Percentiles rank a stretch among this genome's conserved stretches.
These are phyloP conservation scores for Actinomortierella wolfii DNA, from an alignment of 371 early-diverging fungal genomes.

Conservation along the genomic window DNA sequence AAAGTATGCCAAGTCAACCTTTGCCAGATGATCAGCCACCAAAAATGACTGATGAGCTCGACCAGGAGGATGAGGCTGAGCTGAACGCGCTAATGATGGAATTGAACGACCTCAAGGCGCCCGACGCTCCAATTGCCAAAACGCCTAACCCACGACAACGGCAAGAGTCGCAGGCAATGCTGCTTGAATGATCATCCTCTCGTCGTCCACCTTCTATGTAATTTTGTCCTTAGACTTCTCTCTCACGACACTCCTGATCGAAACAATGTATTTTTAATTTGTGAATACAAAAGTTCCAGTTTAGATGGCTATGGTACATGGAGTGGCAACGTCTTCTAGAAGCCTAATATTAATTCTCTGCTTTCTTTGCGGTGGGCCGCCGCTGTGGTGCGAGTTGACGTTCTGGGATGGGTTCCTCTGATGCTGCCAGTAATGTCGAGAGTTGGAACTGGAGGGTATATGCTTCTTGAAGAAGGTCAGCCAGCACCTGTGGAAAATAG, in stretches of 20 bases:
- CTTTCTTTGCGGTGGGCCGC: no score
- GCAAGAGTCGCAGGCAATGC: no score
- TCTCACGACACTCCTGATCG: no score
- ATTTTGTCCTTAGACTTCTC: no score
- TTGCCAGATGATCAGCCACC: slow-evolving; percentile 9
- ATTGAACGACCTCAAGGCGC: slow-evolving; percentile 23
- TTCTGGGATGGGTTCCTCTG: slow-evolving; percentile 43
- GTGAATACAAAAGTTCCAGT: no score
- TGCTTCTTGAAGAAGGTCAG: slow-evolving; percentile 30
- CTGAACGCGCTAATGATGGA: slow-evolving; percentile 14
- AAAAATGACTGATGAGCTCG: neutral
- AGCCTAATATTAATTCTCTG: no score
- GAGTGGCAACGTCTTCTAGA: no score
- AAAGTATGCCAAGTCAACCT: neutral
- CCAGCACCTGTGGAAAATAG: slow-evolving; percentile 2
- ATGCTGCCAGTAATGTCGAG: slow-evolving; percentile 24
- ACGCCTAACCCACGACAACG: no score
- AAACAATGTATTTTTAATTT: no score
- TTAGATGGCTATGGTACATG: no score
- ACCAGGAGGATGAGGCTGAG: slow-evolving; percentile 12
- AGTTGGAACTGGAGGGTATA: slow-evolving; percentile 43
- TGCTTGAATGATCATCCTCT: no score
- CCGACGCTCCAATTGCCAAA: slow-evolving; percentile 2
- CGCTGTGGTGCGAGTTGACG: slow-evolving; percentile 8
- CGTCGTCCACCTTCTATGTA: no score